Percentiles rank a stretch among this genome's conserved stretches.
Evolutionary conservation across 768 basidiomycete genomes (phyloP).

Genomic region (Fistulinella prunicolor): DNA sequence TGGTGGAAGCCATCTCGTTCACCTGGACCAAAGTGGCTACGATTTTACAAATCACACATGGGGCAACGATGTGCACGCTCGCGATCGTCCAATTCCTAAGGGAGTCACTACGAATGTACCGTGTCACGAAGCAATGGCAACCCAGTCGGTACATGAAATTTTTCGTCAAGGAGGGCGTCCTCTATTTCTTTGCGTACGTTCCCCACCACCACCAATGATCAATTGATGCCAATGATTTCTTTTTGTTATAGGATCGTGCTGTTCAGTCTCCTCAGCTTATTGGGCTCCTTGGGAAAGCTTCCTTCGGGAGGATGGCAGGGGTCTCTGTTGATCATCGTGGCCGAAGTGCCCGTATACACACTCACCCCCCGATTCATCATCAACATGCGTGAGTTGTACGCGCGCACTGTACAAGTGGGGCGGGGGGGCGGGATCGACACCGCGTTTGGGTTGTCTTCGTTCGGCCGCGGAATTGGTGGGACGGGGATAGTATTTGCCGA

Average conservation of each 20-base stretch:
- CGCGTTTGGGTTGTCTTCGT: neutral
- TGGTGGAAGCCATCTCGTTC: neutral
- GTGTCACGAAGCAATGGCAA: neutral
- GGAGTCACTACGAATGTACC: constrained; percentile 1
- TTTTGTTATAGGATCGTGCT: neutral
- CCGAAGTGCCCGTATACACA: neutral
- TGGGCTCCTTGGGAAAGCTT: neutral
- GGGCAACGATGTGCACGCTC: neutral
- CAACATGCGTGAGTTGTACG: neutral
- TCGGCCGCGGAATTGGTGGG: too few relatives aligned
- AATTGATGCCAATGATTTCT: neutral
- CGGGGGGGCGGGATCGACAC: neutral
- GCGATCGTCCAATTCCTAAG: constrained; percentile 1
- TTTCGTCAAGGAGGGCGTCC: constrained; percentile 3
- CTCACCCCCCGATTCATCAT: neutral
- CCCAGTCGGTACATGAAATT: constrained; percentile 5
- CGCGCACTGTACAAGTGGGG: neutral
- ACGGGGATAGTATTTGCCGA: neutral
- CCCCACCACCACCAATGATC: neutral
- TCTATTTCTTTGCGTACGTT: constrained; percentile 12
- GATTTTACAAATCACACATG: neutral
- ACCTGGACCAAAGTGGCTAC: neutral
- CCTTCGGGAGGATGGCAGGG: neutral
- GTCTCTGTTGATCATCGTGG: neutral
- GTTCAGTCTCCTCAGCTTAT: neutral